Conservation (phyloP, 2,329 filamentous ascomycete species). For the Biscogniauxia sp. region DNA sequence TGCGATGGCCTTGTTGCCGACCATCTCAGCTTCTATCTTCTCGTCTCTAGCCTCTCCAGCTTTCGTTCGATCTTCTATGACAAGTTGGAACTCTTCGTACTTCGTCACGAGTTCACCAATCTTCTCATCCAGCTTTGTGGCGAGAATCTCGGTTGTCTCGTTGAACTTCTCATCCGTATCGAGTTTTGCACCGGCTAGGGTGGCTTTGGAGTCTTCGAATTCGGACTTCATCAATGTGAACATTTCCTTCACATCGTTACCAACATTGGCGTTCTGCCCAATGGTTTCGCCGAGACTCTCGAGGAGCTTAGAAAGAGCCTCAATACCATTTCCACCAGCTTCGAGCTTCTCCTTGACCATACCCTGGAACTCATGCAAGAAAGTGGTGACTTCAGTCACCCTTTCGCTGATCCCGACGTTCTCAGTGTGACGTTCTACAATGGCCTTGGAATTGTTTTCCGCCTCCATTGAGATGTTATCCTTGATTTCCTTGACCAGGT, state of each 20-base stretch:
- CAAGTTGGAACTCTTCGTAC: slow-evolving; percentile 79
- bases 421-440: slow-evolving; percentile 82
- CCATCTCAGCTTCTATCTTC: slow-evolving; percentile 70
- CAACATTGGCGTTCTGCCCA: slow-evolving; percentile 53
- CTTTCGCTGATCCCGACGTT: slow-evolving; percentile 75
- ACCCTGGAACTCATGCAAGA: slow-evolving; percentile 75
- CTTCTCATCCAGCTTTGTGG: slow-evolving; percentile 59
- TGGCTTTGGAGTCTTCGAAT: slow-evolving; percentile 80
- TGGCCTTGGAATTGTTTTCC: slow-evolving; percentile 71
- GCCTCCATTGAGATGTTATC: slow-evolving; percentile 66
- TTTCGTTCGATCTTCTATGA: slow-evolving; percentile 71
- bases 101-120: slow-evolving; percentile 78
- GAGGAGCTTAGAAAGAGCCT: slow-evolving; percentile 68
- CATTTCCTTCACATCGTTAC: slow-evolving; percentile 67
- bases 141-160: slow-evolving; percentile 52
- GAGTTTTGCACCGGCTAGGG: slow-evolving; percentile 77
- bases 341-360: slow-evolving; percentile 74
- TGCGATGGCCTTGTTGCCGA: slow-evolving; percentile 72
- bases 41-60: slow-evolving; percentile 71
- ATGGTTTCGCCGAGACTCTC: slow-evolving; percentile 65
- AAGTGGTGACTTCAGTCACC: slow-evolving; percentile 73
- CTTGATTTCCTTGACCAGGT: slow-evolving; percentile 70
- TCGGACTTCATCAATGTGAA: slow-evolving; percentile 76
- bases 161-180: slow-evolving; percentile 78
- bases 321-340: slow-evolving; percentile 69